Percentiles rank a stretch among this genome's conserved stretches.
These are phyloP conservation scores for Agaricus subrufescens DNA, from an alignment of 768 basidiomycete genomes.

Conservation along the genomic window DNA sequence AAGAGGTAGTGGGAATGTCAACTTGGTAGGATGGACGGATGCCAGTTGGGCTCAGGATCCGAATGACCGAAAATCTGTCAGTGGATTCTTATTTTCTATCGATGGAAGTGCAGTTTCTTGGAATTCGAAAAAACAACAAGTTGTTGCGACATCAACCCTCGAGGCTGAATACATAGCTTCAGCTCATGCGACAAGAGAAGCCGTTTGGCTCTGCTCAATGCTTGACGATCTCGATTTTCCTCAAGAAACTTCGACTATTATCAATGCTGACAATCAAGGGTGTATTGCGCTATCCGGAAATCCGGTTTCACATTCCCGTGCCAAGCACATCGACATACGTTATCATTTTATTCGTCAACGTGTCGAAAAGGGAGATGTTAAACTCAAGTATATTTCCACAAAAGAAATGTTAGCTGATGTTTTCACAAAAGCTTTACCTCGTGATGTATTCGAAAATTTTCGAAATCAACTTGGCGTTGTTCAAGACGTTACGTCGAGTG, in stretches of 20 bases:
- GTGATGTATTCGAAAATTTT: background rate
- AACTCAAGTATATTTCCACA: conserved; percentile 11
- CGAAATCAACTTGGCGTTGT: background rate
- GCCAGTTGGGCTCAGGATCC: conserved; percentile 12
- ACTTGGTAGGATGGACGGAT: conserved; percentile 11
- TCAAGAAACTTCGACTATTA: background rate
- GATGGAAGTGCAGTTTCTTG: conserved; percentile 24
- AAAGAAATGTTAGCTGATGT: conserved; percentile 24
- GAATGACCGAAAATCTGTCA: conserved; percentile 22
- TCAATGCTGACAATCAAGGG: conserved; percentile 18
- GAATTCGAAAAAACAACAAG: conserved; percentile 26
- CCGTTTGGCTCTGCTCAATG: conserved; percentile 11
- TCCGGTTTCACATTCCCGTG: conserved; percentile 21
- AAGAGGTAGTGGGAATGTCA: background rate
- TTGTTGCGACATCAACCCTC: conserved; percentile 28
- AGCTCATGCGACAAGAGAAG: conserved; percentile 22
- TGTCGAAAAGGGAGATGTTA: conserved; percentile 15
- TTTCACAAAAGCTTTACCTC: conserved; percentile 13
- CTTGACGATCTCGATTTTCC: background rate
- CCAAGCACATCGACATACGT: conserved; percentile 33
- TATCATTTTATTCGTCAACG: conserved; percentile 27
- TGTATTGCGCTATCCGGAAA: conserved; percentile 19
- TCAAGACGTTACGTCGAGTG: too few relatives aligned
- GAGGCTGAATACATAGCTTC: conserved; percentile 32
- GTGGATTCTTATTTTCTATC: conserved; percentile 25